Conservation (phyloP, 306 rosid genomes). For the Myrica gale region DNA sequence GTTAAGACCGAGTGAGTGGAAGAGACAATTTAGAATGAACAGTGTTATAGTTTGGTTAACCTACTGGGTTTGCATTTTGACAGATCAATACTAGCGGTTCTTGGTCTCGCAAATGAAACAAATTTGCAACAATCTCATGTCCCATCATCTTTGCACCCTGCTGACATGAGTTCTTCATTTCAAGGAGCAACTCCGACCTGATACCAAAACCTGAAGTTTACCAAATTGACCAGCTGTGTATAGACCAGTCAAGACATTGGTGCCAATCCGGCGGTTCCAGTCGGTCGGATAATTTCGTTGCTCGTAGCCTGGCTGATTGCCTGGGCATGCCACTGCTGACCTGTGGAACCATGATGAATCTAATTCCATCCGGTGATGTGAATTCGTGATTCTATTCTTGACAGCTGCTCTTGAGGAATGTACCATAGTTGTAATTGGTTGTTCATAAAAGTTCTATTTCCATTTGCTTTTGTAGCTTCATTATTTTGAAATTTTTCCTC, state of each 20-base stretch:
- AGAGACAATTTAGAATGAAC: neutral
- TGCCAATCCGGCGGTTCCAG: constrained; percentile 22
- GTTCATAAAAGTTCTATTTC: neutral
- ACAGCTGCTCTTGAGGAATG: constrained; percentile 33
- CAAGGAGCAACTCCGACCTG: constrained; percentile 64
- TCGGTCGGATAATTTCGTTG: constrained; percentile 5
- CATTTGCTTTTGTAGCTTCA: constrained; percentile 37
- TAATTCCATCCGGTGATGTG: neutral
- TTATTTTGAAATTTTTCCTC: constrained; percentile 46
- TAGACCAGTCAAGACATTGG: constrained; percentile 19
- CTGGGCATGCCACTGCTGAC: constrained; percentile 28
- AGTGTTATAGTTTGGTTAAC: constrained; percentile 12
- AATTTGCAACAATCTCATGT: constrained; percentile 51
- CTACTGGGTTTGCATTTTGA: constrained; percentile 23
- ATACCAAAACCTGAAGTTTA: constrained; percentile 24
- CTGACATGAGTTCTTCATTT: constrained; percentile 69
- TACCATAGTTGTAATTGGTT: constrained; percentile 29
- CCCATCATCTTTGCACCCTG: constrained; percentile 43
- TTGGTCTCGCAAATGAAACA: constrained; percentile 68
- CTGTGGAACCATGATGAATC: constrained; percentile 20
- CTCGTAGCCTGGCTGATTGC: constrained; percentile 14
- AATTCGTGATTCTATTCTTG: constrained; percentile 1
- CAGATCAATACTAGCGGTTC: constrained; percentile 68
- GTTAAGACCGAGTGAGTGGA: too few species aligned
- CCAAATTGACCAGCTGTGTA: constrained; percentile 26